Percentiles rank a stretch among this genome's conserved stretches.
phyloP scores from a whole-genome alignment of 164 flowering plant genomes.

The grape (Vitis vinifera) region ASM3070453v1 NC_081823.1:8209501-8210000 shows the following conservation, averaged over 20 bases:
- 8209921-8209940: background rate
- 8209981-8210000: background rate
- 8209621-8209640: background rate
- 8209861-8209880: conserved; percentile 3
- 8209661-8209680: background rate
- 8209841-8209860: background rate
- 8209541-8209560: conserved; percentile 6
- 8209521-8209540: conserved; percentile 7
- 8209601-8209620: conserved; percentile 1
- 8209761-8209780: background rate
- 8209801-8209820: background rate
- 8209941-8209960: background rate
- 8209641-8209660: conserved; percentile 1
- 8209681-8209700: background rate
- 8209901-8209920: background rate
- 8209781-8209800: conserved; percentile 2
- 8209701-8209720: conserved; percentile 1
- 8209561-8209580: background rate
- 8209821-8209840: background rate
- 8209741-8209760: conserved; percentile 1
- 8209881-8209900: background rate
- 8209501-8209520: background rate
- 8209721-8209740: conserved; percentile 2
- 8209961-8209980: background rate
- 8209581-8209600: background rate